Conservation (phyloP, 2,329 filamentous ascomycete species). For the Leptosphaerulina australis region DNA sequence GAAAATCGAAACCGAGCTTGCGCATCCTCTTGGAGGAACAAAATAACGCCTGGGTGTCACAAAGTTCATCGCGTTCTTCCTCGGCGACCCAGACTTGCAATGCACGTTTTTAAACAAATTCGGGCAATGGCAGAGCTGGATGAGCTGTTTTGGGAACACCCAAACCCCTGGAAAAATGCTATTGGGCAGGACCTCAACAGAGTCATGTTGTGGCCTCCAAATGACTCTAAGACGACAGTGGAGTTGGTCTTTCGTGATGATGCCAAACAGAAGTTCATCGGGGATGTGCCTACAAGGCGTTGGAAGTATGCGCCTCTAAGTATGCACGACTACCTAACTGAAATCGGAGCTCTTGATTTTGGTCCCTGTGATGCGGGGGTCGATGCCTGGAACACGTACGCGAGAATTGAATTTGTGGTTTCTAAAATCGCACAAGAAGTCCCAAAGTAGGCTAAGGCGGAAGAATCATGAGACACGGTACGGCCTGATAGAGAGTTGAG, state of each 20-base stretch:
- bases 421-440: background rate
- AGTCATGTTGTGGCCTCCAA: background rate
- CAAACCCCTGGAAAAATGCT: constrained; percentile 3
- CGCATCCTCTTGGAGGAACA: background rate
- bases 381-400: background rate
- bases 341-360: background rate
- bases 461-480: constrained; percentile 1
- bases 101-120: constrained; percentile 14
- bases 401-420: constrained; percentile 2
- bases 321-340: background rate
- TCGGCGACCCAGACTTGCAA: constrained; percentile 4
- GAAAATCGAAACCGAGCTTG: constrained; percentile 11
- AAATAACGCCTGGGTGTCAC: background rate
- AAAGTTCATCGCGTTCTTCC: background rate
- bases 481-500: background rate
- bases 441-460: background rate
- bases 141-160: background rate
- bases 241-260: constrained; percentile 4
- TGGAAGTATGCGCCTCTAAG: background rate
- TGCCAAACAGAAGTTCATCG: background rate
- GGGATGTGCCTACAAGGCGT: background rate
- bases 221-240: constrained; percentile 1
- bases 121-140: constrained; percentile 4
- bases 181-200: constrained; percentile 2
- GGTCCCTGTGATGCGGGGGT: background rate